Evolutionary conservation across 2,329 filamentous ascomycete genomes (phyloP).

Genomic region (Fusarium miscanthi): DNA sequence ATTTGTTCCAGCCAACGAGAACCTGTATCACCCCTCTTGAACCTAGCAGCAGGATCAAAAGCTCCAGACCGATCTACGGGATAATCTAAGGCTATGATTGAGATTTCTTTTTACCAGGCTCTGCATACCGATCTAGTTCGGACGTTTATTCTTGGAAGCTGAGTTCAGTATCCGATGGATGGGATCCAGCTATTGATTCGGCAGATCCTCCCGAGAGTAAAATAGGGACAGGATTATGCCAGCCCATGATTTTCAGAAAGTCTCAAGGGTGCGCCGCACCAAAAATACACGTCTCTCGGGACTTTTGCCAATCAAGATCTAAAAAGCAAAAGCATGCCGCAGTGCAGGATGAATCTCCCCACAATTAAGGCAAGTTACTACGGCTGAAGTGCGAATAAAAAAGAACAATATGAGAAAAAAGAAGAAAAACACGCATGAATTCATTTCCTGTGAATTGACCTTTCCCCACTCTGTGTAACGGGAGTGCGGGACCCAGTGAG

Average conservation of each 20-base stretch:
- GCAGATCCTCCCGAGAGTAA: no score
- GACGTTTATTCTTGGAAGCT: rapidly evolving
- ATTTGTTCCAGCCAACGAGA: not conserved
- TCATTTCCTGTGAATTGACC: not conserved
- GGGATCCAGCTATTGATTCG: not conserved
- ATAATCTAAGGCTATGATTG: rapidly evolving
- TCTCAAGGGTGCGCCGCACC: no score
- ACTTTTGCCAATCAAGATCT: not conserved
- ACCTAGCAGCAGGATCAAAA: not conserved
- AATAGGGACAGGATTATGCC: not conserved
- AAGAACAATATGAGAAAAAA: not conserved
- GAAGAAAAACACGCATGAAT: not conserved
- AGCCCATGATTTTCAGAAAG: not conserved
- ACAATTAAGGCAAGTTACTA: no score
- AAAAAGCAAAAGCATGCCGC: not conserved
- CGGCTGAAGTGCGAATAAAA: not conserved
- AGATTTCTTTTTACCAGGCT: rapidly evolving
- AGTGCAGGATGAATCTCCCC: not conserved
- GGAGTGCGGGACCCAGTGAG: not conserved
- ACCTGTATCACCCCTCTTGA: not conserved
- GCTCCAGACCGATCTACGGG: no score
- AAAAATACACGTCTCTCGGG: no score
- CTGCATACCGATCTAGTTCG: rapidly evolving
- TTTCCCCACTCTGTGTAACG: not conserved
- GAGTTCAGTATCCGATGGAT: not conserved